Conservation (phyloP, 345 rosid genomes). For the Citrus unshiu region DNA sequence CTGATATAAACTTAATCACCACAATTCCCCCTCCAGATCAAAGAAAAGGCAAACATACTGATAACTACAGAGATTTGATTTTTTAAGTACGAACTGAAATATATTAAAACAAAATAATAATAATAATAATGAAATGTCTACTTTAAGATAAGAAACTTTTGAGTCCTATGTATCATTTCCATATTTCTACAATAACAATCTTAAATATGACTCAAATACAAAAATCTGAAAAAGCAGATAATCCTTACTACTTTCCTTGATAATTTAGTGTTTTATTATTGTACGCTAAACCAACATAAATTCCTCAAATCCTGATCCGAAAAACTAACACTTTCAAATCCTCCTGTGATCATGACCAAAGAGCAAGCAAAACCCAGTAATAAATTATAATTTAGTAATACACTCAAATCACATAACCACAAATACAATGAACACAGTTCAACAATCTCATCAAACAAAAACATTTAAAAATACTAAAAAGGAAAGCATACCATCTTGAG, state of each 20-base stretch:
- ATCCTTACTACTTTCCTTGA: background rate
- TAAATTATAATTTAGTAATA: background rate
- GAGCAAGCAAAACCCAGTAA: background rate
- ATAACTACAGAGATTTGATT: background rate
- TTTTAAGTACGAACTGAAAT: background rate
- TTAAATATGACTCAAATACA: background rate
- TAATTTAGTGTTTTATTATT: background rate
- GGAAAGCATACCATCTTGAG: conserved; percentile 77
- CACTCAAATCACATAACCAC: background rate
- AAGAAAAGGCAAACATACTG: too few species aligned
- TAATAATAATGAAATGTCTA: background rate
- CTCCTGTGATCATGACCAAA: background rate
- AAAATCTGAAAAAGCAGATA: background rate
- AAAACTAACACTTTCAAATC: background rate
- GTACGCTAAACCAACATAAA: background rate
- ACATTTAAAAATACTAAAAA: background rate
- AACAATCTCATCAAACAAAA: background rate
- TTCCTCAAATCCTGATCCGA: background rate
- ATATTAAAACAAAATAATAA: background rate
- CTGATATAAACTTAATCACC: background rate
- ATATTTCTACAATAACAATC: background rate
- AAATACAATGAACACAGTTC: background rate
- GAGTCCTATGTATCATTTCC: background rate
- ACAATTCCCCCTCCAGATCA: background rate
- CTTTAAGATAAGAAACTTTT: background rate